Percentiles rank a stretch among this genome's conserved stretches.
Conservation (phyloP, 2,329 filamentous ascomycete species). For the Cercospora sesami region DNA sequence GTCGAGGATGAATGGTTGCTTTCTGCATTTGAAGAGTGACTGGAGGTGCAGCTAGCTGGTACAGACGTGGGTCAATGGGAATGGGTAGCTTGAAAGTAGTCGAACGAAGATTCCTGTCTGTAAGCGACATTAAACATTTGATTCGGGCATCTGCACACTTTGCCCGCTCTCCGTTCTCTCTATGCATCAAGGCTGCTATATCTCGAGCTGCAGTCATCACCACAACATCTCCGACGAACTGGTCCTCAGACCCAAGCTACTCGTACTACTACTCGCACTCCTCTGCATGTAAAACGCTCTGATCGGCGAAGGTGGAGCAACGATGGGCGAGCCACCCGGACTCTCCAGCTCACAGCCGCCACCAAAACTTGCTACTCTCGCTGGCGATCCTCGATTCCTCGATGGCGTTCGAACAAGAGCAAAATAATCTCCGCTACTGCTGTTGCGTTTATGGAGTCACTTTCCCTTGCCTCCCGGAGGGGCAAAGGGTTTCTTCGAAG, state of each 20-base stretch:
- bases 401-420: constrained; percentile 1
- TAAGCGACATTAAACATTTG: neutral
- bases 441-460: constrained; percentile 9
- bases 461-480: constrained; percentile 11
- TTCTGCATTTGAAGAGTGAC: neutral
- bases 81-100: neutral
- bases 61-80: neutral
- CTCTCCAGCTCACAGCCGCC: neutral
- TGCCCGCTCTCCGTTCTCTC: neutral
- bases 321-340: constrained; percentile 7
- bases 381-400: neutral
- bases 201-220: neutral
- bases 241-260: constrained; percentile 8
- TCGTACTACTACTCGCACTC: constrained; percentile 8
- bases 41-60: neutral
- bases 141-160: neutral
- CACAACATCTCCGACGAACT: neutral
- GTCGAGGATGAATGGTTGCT: constrained; percentile 29
- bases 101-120: neutral
- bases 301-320: constrained; percentile 8
- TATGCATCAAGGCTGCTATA: neutral
- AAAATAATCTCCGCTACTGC: constrained; percentile 2
- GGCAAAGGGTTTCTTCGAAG: constrained; percentile 10
- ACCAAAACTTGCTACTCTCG: neutral
- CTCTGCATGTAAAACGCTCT: constrained; percentile 12